Evolutionary conservation across 1,139 yeast genomes (phyloP), one percentile per base, ranked within the genome.

Genomic region (Yamadazyma membranifaciens): DNA sequence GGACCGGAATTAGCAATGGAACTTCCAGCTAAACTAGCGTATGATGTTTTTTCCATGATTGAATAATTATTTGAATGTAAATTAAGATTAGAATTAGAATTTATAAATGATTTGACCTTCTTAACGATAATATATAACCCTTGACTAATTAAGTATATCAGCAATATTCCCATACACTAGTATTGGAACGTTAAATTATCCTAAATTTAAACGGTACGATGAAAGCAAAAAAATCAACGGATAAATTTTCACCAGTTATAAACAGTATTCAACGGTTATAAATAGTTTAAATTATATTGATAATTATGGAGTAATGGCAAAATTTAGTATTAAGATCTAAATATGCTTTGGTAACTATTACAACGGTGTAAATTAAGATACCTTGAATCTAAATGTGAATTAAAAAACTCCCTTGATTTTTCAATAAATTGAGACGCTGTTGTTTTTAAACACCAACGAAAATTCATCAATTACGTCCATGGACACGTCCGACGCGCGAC

Each of bases 1-100:
- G 94, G 91, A 22, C 92, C 95, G 45, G 88, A 83, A 73, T 88
- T 88, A 55, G 81, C 84, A 39, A 83, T 55, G 41, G 73, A 64
- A 41, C 60, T 45, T 30, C 65, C 53, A 26, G 63, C 56, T 14
- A 43, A 39, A 10, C 40, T 34, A n/a, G 55, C 39, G 38, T 60
- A 58, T 25, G 55, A 52, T 31, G 60, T 55, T 46, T 65, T 65
- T 40, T 69, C 75, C 75, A 69, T 67, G 24, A 7, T 20, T 20
- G 24, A 20, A 20, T 20, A 20, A 20, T 7, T 20, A 20, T 20
- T 20, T 20, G 24, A 20, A 20, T 20, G 5, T 20, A 7, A 20
- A 20, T 20, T 20, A 6, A 7, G 7, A 20, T 20, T 20, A 31
- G 24, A 20, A 20, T 20, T 20, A 6, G 24, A 20, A 20, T 20